Evolutionary conservation across 2,329 filamentous ascomycete species (phyloP), one percentile per base, ranked within the genome.

Genomic region (Cladosporium cucumerinum): DNA sequence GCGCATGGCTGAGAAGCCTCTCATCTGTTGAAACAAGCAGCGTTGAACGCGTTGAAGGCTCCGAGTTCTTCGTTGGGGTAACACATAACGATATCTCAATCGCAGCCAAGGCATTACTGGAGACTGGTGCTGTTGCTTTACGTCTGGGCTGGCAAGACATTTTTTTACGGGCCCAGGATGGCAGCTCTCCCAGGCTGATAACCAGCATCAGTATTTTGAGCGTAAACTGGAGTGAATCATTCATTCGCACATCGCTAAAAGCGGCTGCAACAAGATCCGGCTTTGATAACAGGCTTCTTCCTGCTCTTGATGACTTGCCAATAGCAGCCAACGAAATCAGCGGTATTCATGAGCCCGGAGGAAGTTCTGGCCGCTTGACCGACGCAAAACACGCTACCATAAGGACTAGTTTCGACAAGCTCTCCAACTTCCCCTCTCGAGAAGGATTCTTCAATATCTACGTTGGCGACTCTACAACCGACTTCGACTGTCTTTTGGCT

Each of bases 391-490:
- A 72, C 70, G 30, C 28, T 4, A 59, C 70, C 69, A 72, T 79
- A 28, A 71, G 75, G 5, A 81, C 79, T 1, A 80, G 77, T 49
- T 67, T 63, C 12, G 80, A 82, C 60, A 83, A 83, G 65, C 25
- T 54, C 46, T 52, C 51, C 6, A 54, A 57, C 25, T n/a, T 34
- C 8, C 46, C 58, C 4, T 48, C 43, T 26, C 7, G 14, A 32
- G 10, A n/a, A 48, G 32, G 21, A 52, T 32, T 12, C 16, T 21
- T 26, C 28, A 51, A 55, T 6, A 70, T 83, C 6, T 83, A 83
- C 65, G 70, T 82, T 12, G 82, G 82, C 10, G 82, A 84, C 66
- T 81, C 79, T 14, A 73, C 76, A 55, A 82, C 80, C 1, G 82
- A 84, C 65, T 78, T 82, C 23, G 80, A 81, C 52, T 78, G 77